Evolutionary conservation across 2,329 filamentous ascomycete genomes (phyloP).

Genomic region (Fusarium nodosum): DNA sequence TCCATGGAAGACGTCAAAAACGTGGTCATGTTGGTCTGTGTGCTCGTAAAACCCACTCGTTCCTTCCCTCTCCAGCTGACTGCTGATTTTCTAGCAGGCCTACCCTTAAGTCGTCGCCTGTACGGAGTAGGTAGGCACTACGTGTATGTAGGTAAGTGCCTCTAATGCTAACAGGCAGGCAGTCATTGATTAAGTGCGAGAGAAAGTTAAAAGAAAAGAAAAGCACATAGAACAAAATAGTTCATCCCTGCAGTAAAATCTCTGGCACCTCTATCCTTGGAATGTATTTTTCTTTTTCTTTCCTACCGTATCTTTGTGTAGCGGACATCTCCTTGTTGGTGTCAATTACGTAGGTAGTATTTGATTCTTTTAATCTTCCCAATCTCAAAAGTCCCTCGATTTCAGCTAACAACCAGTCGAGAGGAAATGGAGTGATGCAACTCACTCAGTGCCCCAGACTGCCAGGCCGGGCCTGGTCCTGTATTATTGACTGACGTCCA

Average conservation of each 20-base stretch:
- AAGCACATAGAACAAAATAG: background rate
- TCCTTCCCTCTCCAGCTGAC: background rate
- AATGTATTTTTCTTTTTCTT: background rate
- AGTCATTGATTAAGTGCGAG: background rate
- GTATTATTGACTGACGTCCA: background rate
- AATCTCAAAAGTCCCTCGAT: background rate
- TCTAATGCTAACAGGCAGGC: background rate
- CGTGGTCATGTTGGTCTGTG: constrained; percentile 10
- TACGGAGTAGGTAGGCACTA: background rate
- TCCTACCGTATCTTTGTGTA: background rate
- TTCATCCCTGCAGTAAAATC: background rate
- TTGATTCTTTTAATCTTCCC: background rate
- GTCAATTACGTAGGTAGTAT: background rate
- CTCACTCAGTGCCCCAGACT: background rate
- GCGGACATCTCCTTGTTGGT: background rate
- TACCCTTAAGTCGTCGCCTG: background rate
- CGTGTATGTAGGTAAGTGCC: no score
- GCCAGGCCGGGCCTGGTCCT: background rate
- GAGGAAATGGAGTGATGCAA: background rate
- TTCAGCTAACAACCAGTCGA: background rate
- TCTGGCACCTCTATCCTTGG: background rate
- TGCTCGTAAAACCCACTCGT: background rate
- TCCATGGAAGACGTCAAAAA: constrained; percentile 6
- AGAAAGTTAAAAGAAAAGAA: no score
- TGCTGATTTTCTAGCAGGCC: background rate